These are phyloP conservation scores for Parascedosporium putredinis DNA, from an alignment of 2,329 filamentous ascomycete genomes.

Conservation along the genomic window DNA sequence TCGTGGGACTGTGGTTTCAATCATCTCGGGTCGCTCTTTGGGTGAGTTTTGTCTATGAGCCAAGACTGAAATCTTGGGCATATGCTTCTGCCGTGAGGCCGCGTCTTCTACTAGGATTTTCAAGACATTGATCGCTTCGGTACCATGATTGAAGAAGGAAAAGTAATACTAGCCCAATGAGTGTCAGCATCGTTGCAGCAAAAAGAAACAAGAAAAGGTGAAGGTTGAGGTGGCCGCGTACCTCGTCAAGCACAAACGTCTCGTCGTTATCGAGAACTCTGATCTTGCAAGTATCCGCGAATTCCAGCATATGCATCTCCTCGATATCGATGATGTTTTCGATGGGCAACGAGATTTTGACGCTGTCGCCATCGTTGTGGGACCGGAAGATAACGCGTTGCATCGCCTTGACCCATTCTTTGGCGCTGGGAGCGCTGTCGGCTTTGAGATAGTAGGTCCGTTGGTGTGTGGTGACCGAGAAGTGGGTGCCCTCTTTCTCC, in stretches of 20 bases:
- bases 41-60: neutral
- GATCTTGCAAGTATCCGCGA: slow-evolving; percentile 89
- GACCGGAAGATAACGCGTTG: slow-evolving; percentile 93
- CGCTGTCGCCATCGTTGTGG: slow-evolving; percentile 91
- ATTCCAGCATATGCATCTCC: slow-evolving; percentile 79
- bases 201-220: neutral
- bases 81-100: slow-evolving; percentile 25
- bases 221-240: slow-evolving; percentile 24
- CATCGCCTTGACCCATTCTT: slow-evolving; percentile 91
- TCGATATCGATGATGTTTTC: slow-evolving; percentile 87
- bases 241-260: slow-evolving; percentile 90
- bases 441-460: slow-evolving; percentile 80
- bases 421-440: slow-evolving; percentile 77
- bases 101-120: slow-evolving; percentile 61
- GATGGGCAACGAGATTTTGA: slow-evolving; percentile 88
- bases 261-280: slow-evolving; percentile 88
- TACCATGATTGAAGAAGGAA: slow-evolving; percentile 80
- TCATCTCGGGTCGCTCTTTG: slow-evolving; percentile 9
- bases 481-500: slow-evolving; percentile 66
- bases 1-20: slow-evolving; percentile 32
- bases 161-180: slow-evolving; percentile 74
- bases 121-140: slow-evolving; percentile 72
- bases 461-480: slow-evolving; percentile 72
- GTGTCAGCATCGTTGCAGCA: neutral
- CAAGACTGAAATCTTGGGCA: slow-evolving; percentile 5